Base-by-base conservation (phyloP, 768 basidiomycete genomes). In the Pisolithus sp. region DNA sequence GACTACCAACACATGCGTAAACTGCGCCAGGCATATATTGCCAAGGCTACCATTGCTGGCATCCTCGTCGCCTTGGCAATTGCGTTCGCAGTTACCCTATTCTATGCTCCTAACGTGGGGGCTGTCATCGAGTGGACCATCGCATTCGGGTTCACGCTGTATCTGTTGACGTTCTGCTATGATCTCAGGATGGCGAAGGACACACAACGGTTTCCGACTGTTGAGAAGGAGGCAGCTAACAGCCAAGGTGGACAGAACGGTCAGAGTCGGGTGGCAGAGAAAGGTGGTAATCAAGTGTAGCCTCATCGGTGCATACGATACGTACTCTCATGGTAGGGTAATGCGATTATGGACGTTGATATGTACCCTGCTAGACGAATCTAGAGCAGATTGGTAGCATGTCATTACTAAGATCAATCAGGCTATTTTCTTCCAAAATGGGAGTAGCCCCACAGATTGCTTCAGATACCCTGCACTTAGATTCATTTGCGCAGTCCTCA, bases 51-150 rank as follows among this genome's bases (percentile, higher is more conserved):
- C 18, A 81, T 89, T 42, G 83, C 81, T 1, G 51, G 66, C 28
- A 65, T 76, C 34, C 74, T 90, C 42, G 80, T 91, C 54, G 40
- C 73, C 17, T 70, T 84, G 37, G 79, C 83, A 21, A 76, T 88
- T 54, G 83, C 73, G 7, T 89, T 90, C 61, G 83, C 71, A 1
- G 66, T 80, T 15, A 62, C 77, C 9, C 60, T 85, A 2, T 82
- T 69, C 57, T 58, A 62, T 9, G 73, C 67, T 0, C 56, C 55
- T 1, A 66, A 83, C 52, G 79, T 70, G 0, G 85, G 79, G 63
- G 83, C 79, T 78, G 65, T 89, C 50, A 59, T 90, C 7, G 89
- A 91, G 65, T 91, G 88, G 88, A 60, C 66, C 0, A 86, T 91
- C 46, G 76, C 78, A 4, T 82, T 89, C 49, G 80, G 85, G 7